Percentiles rank a stretch among this genome's conserved stretches.
These are phyloP conservation scores for Colletotrichum spinosum DNA, from an alignment of 2,329 filamentous ascomycete genomes.

Conservation along the genomic window DNA sequence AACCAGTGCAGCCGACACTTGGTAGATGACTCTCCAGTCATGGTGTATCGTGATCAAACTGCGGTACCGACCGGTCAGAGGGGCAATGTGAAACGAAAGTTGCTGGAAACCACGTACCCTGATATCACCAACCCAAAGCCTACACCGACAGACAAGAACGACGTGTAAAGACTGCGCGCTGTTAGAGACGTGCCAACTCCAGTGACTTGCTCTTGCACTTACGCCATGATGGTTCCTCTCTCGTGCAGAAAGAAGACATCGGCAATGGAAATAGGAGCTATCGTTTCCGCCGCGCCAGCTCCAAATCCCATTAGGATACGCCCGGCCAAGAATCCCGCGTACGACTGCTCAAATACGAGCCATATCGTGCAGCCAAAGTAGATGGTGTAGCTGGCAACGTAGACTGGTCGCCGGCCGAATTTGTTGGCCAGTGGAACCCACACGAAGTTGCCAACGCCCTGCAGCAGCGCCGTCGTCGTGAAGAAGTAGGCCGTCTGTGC, in stretches of 20 bases:
- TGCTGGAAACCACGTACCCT: conserved; percentile 43
- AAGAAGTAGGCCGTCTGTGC: conserved; percentile 64
- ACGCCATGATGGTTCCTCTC: conserved; percentile 63
- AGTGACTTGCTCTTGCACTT: conserved; percentile 39
- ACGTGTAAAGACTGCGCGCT: conserved; percentile 49
- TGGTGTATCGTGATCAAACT: conserved; percentile 61
- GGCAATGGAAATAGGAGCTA: conserved; percentile 63
- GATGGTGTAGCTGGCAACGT: conserved; percentile 56
- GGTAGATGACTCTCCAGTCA: conserved; percentile 64
- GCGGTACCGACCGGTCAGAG: conserved; percentile 25
- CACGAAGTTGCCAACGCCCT: conserved; percentile 59
- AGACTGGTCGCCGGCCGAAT: conserved; percentile 56
- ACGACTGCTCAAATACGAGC: conserved; percentile 55
- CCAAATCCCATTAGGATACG: conserved; percentile 65
- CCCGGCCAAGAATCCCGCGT: conserved; percentile 55
- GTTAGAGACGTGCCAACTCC: conserved; percentile 9
- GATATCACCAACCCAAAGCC: conserved; percentile 56
- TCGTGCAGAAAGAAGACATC: conserved; percentile 70
- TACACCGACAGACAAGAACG: conserved; percentile 55
- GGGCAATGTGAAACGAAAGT: neutral
- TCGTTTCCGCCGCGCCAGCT: conserved; percentile 63
- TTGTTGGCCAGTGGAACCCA: conserved; percentile 61
- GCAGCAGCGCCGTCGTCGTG: conserved; percentile 61
- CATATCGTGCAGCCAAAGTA: conserved; percentile 56
- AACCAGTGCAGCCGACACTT: conserved; percentile 62